phyloP scores from a whole-genome alignment of 2,329 filamentous ascomycete genomes.

The Cercospora sojina region DNA sequence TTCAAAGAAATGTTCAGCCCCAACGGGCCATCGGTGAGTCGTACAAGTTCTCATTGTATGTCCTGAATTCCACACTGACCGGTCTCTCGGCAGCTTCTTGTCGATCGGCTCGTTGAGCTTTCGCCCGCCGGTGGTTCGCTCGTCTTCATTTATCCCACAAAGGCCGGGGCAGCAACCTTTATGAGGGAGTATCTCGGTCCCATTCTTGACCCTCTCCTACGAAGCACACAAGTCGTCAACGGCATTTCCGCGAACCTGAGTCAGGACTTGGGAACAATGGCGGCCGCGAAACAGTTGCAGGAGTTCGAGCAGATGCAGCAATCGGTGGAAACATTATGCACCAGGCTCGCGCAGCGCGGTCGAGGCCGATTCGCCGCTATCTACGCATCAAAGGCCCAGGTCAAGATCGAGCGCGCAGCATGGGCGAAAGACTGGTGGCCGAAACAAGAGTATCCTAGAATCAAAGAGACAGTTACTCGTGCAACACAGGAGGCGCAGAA shows the following conservation, averaged over 20 bases:
- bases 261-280: conserved; percentile 54
- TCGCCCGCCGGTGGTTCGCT: conserved; percentile 58
- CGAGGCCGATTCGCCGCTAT: conserved; percentile 28
- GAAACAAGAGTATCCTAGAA: conserved; percentile 61
- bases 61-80: neutral
- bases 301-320: conserved; percentile 49
- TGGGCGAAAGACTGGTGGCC: conserved; percentile 65
- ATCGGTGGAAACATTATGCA: conserved; percentile 30
- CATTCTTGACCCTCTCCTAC: conserved; percentile 60
- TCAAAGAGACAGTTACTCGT: conserved; percentile 52
- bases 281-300: conserved; percentile 54
- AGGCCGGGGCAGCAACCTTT: conserved; percentile 57
- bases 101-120: conserved; percentile 61
- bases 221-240: conserved; percentile 59
- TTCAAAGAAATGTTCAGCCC: conserved; percentile 59
- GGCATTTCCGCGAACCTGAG: conserved; percentile 58
- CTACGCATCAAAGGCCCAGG: conserved; percentile 53
- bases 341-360: conserved; percentile 30
- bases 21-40: conserved; percentile 49
- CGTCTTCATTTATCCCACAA: conserved; percentile 63
- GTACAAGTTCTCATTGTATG: neutral
- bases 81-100: conserved; percentile 43
- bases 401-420: conserved; percentile 51
- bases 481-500: conserved; percentile 48
- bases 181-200: conserved; percentile 60